These are phyloP conservation scores for Boletus edulis DNA, from an alignment of 768 basidiomycete genomes.

Conservation along the genomic window DNA sequence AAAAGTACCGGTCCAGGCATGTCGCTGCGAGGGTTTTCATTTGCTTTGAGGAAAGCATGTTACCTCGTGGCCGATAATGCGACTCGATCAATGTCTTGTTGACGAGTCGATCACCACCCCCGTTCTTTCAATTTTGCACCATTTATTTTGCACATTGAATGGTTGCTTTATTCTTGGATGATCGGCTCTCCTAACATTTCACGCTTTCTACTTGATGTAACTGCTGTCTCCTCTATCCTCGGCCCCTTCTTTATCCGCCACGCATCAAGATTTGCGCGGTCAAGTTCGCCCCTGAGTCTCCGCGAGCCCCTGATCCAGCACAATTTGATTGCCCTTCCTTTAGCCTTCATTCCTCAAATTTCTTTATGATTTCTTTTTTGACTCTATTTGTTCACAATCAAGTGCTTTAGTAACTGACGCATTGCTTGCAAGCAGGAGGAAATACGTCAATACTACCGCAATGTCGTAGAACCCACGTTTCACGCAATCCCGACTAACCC, in stretches of 20 bases:
- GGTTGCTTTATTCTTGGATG: conserved; percentile 10
- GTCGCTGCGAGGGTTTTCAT: conserved; percentile 15
- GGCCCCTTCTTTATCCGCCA: conserved; percentile 2
- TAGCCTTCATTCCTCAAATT: conserved; percentile 3
- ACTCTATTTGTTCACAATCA: conserved; percentile 5
- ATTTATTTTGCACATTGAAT: conserved; percentile 3
- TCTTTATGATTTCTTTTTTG: conserved; percentile 3
- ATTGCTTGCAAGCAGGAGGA: conserved; percentile 29
- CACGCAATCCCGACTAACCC: conserved; percentile 8
- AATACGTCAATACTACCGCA: conserved; percentile 32
- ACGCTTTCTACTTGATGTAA: conserved; percentile 5
- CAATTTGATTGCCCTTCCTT: conserved; percentile 8
- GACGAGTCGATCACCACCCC: conserved; percentile 8
- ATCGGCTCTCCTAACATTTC: conserved; percentile 4
- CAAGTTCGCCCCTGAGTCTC: conserved; percentile 12
- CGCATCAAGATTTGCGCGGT: conserved; percentile 6
- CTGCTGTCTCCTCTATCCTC: conserved; percentile 1
- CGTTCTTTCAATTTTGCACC: conserved; percentile 7
- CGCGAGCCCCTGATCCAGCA: conserved; percentile 14
- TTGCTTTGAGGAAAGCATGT: conserved; percentile 12
- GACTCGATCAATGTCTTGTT: conserved; percentile 8
- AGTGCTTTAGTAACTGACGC: conserved; percentile 16
- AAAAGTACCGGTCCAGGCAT: conserved; percentile 9
- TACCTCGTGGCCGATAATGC: conserved; percentile 19
- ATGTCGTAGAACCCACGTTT: conserved; percentile 32